Evolutionary conservation across 2,329 filamentous ascomycete genomes (phyloP), one percentile per base, ranked within the genome.

Genomic region (Fusarium illudens): DNA sequence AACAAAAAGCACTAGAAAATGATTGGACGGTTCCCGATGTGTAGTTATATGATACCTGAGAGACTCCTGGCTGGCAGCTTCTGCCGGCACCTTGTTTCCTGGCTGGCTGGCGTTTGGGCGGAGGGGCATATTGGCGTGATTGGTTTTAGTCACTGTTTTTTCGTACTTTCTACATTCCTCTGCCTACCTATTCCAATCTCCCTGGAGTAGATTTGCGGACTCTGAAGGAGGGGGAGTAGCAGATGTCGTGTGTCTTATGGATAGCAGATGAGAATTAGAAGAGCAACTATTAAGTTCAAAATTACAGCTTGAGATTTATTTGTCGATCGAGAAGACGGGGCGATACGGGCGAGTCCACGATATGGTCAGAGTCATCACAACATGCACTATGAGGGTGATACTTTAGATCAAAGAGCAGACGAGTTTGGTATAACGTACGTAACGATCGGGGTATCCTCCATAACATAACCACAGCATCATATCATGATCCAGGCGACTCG

Each of bases 1-100:
- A 58, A 59, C 60, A 52, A 67, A 68, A 67, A 65, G 54, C 63
- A 68, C 70, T 56, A 51, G 58, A 54, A 61, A 58, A 69, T 62
- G 66, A 65, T 66, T 72, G 71, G 70, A 72, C 56, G 68, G 68
- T 70, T 72, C 68, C 64, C 62, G 68, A 68, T 68, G 73, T 73
- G 71, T 75, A 73, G 70, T 73, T 73, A 73, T 75, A 73, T 75
- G 73, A 78, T 78, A 78, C 74, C 76, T 77, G 73, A 75, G 73
- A 74, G 72, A 73, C 71, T 73, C 63, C 57, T 71, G 71, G 72
- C 68, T 70, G 69, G 70, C 71, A 75, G 64, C 54, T 68, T 64
- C 71, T 75, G 68, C 69, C 71, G 61, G 62, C 64, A 69, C 61
- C 68, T 73, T 68, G 67, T 70, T 75, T 72, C 70, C 61, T 73